phyloP scores from a whole-genome alignment of 2,329 filamentous ascomycete genomes.

The Bipolaris bicolor region DNA sequence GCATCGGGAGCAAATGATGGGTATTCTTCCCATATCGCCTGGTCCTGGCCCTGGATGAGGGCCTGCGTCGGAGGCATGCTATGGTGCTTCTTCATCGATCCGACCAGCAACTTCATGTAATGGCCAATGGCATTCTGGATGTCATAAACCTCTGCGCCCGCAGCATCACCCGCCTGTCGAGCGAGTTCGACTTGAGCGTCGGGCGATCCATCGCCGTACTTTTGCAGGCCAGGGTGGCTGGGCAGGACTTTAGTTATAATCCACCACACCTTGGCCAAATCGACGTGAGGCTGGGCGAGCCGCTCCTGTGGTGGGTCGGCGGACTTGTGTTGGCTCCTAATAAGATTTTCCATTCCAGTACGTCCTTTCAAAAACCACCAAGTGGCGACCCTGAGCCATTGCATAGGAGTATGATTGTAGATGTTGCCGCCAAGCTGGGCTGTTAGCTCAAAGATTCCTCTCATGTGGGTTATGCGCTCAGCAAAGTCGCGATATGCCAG shows the following conservation, averaged over 20 bases:
- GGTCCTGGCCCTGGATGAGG: slow-evolving; percentile 79
- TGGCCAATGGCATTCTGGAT: slow-evolving; percentile 63
- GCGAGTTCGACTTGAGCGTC: slow-evolving; percentile 48
- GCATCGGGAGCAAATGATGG: slow-evolving; percentile 75
- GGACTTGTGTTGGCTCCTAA: slow-evolving; percentile 67
- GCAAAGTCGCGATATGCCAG: slow-evolving; percentile 72
- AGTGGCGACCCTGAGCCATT: slow-evolving; percentile 73
- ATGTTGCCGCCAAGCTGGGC: slow-evolving; percentile 75
- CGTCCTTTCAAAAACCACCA: slow-evolving; percentile 94
- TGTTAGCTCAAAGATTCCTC: slow-evolving; percentile 76
- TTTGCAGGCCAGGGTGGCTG: slow-evolving; percentile 40
- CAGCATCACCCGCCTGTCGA: slow-evolving; percentile 52
- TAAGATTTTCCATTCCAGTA: slow-evolving; percentile 72
- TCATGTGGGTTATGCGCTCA: slow-evolving; percentile 72
- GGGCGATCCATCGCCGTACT: slow-evolving; percentile 32
- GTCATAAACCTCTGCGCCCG: slow-evolving; percentile 55
- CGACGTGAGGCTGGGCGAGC: slow-evolving; percentile 78
- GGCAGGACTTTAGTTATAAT: slow-evolving; percentile 59
- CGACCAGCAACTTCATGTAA: slow-evolving; percentile 73
- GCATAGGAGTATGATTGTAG: slow-evolving; percentile 65
- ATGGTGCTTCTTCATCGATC: slow-evolving; percentile 84
- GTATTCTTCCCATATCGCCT: slow-evolving; percentile 81
- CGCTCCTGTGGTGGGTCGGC: slow-evolving; percentile 59
- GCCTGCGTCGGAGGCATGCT: slow-evolving; percentile 70
- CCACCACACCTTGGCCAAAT: slow-evolving; percentile 87